A percentile compares a stretch with the other conserved stretches of the same genome.
These are phyloP conservation scores for Trametes polyzona DNA, from an alignment of 1,284 basidiomycete genomes.

Conservation along the genomic window DNA sequence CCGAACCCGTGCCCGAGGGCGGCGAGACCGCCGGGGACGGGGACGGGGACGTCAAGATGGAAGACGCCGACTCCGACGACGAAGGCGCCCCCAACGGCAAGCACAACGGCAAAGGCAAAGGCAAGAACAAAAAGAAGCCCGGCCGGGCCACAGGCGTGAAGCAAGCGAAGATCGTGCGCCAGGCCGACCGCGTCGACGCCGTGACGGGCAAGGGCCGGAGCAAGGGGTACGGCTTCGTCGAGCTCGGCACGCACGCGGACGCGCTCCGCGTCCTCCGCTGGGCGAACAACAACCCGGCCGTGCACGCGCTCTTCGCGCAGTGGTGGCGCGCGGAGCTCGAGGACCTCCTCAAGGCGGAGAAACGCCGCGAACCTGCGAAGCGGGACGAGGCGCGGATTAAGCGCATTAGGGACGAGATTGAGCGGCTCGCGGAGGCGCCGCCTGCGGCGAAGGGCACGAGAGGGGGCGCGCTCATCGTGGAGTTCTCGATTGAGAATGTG, in stretches of 20 bases:
- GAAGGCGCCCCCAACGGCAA: conserved; percentile 29
- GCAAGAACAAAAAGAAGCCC: conserved; percentile 37
- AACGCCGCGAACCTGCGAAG: conserved; percentile 44
- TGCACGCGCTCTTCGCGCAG: conserved; percentile 65
- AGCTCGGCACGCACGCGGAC: conserved; percentile 87
- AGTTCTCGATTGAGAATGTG: conserved; percentile 94
- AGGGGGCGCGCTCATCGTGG: conserved; percentile 78
- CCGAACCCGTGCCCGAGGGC: conserved; percentile 37
- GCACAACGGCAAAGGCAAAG: conserved; percentile 21
- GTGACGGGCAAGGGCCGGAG: conserved; percentile 86
- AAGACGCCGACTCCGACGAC: conserved; percentile 35
- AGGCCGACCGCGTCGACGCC: conserved; percentile 85
- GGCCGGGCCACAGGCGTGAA: conserved; percentile 68
- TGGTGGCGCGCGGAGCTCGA: conserved; percentile 88
- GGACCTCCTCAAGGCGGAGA: conserved; percentile 68
- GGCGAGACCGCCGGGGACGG: conserved; percentile 32
- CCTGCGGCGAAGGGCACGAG: conserved; percentile 37
- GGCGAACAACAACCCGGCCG: conserved; percentile 87
- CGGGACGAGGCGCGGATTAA: conserved; percentile 58
- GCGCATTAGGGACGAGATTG: conserved; percentile 64
- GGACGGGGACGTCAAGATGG: conserved; percentile 34
- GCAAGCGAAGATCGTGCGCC: conserved; percentile 91
- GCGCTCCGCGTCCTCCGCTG: conserved; percentile 91
- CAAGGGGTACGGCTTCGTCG: conserved; percentile 96
- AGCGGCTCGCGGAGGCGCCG: conserved; percentile 46